phyloP scores from a whole-genome alignment of 208 protist species.

The Leishmania amazonensis region DNA sequence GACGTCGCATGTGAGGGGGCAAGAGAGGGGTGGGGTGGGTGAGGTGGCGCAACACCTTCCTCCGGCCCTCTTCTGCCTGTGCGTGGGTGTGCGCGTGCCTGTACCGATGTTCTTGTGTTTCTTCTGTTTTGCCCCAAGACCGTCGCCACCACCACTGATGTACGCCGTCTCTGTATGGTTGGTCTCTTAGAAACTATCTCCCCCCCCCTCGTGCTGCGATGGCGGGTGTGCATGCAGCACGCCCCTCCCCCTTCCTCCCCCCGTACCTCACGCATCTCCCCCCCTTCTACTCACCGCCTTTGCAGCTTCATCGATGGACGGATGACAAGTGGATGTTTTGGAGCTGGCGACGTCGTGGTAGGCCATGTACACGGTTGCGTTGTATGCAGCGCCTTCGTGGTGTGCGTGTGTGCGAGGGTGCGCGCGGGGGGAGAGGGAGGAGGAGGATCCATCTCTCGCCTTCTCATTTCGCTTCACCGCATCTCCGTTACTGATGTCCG shows the following conservation, averaged over 20 bases:
- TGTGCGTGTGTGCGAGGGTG: not conserved
- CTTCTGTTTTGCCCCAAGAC: not conserved
- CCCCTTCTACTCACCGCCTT: not conserved
- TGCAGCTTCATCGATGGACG: not conserved
- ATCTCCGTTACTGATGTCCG: not conserved
- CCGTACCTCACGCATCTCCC: not conserved
- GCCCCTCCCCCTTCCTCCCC: not conserved
- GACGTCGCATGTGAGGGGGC: not conserved
- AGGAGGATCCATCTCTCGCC: not conserved
- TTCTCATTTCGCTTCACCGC: not conserved
- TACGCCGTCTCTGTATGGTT: not conserved
- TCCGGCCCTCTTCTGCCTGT: not conserved
- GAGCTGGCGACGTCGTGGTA: not conserved
- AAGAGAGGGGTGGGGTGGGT: not conserved
- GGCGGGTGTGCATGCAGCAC: not conserved
- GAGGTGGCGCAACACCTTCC: not conserved
- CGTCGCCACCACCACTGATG: too few species aligned
- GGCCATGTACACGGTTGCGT: not conserved
- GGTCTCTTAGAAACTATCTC: not conserved
- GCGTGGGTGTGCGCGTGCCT: not conserved
- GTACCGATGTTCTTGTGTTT: not conserved
- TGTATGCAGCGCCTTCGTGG: not conserved
- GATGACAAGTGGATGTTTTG: not conserved
- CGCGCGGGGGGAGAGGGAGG: too few species aligned
- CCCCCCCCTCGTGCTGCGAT: not conserved